Percentiles rank a stretch among this genome's conserved stretches.
Evolutionary conservation across 78 protist genomes (phyloP).

Genomic region (Dictyostelium firmibasis): DNA sequence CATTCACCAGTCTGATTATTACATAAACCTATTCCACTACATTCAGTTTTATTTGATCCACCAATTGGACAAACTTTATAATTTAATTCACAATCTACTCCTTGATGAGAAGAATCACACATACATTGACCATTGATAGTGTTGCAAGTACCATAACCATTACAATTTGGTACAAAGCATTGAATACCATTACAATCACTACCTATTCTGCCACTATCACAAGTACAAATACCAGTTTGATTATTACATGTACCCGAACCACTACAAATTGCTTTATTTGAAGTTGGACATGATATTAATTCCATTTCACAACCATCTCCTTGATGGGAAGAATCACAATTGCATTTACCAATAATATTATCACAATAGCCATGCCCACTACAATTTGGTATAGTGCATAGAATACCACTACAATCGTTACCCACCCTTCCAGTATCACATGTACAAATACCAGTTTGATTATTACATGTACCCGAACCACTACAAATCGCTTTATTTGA

Average conservation of each 20-base stretch:
- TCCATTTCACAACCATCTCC: background rate
- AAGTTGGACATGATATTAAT: background rate
- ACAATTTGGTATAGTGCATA: background rate
- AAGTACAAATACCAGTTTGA: background rate
- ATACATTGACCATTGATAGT: background rate
- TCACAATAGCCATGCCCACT: background rate
- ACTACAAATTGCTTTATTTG: background rate
- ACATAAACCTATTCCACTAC: background rate
- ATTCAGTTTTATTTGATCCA: background rate
- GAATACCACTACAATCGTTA: background rate
- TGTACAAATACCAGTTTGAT: background rate
- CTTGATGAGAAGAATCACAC: background rate
- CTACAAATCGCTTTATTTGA: background rate
- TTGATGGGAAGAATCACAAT: background rate
- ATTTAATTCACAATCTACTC: background rate
- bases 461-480: background rate
- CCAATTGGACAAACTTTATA: background rate
- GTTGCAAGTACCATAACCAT: background rate
- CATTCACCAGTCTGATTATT: background rate
- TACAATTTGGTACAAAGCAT: background rate
- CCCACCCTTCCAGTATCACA: background rate
- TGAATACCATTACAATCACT: background rate
- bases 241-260: background rate
- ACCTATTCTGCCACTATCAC: background rate
- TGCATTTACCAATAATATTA: background rate